Conservation (phyloP, 805 yeast genomes). For the Komagataella populi region DNA sequence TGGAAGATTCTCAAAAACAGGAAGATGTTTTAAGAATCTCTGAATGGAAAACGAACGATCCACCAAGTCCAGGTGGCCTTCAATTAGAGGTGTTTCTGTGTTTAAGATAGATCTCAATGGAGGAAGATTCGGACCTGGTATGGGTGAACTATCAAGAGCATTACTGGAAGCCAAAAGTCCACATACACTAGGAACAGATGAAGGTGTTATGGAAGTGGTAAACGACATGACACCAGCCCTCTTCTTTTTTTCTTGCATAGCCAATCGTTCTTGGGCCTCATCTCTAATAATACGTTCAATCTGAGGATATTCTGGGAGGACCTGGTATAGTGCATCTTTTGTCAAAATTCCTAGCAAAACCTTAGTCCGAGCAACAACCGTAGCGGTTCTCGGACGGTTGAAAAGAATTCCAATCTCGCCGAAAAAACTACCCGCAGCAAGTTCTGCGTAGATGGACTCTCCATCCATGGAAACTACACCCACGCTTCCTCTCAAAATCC, state of each 20-base stretch:
- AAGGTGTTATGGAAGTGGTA: constrained; percentile 5
- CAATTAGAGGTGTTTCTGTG: background rate
- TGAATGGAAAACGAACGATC: constrained; percentile 24
- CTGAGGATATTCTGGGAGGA: constrained; percentile 47
- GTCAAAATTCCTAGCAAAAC: constrained; percentile 60
- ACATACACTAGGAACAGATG: background rate
- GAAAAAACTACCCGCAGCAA: constrained; percentile 56
- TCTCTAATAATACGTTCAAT: constrained; percentile 60
- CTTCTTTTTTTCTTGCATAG: constrained; percentile 53
- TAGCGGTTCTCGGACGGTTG: constrained; percentile 68
- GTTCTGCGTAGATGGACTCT: constrained; percentile 59
- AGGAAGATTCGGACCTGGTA: constrained; percentile 27
- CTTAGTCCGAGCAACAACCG: constrained; percentile 56
- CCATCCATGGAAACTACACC: constrained; percentile 71
- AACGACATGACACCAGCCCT: constrained; percentile 23
- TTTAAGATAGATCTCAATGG: constrained; percentile 10
- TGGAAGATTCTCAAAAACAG: constrained; percentile 46
- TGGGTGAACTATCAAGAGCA: constrained; percentile 17
- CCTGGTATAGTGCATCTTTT: constrained; percentile 43
- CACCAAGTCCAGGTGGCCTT: background rate
- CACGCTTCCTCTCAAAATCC: constrained; percentile 67
- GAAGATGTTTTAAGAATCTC: constrained; percentile 41
- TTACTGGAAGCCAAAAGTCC: constrained; percentile 14
- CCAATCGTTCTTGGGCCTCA: constrained; percentile 67
- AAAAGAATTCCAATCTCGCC: constrained; percentile 73